A percentile compares a stretch with the other conserved stretches of the same genome.
Conservation (phyloP, 371 early-diverging fungal genomes). For the Lichtheimia ornata region DNA sequence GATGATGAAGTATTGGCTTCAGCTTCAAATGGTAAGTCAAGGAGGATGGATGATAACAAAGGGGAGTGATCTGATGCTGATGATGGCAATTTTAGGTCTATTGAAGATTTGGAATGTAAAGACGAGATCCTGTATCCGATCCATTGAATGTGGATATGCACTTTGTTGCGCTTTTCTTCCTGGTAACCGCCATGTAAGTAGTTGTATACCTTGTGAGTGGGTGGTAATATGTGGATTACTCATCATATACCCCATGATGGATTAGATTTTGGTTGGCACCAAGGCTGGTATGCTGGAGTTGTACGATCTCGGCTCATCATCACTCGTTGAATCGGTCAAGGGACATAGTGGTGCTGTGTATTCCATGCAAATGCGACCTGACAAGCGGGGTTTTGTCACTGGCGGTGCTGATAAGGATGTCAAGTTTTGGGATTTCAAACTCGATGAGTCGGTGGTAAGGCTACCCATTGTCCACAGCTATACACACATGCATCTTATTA, state of each 20-base stretch:
- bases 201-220: slow-evolving; percentile 5
- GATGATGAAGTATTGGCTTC: slow-evolving; percentile 88
- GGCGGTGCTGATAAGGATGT: slow-evolving; percentile 94
- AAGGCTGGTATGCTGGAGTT: slow-evolving; percentile 87
- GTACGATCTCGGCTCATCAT: slow-evolving; percentile 82
- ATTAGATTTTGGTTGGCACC: slow-evolving; percentile 85
- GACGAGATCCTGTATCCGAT: slow-evolving; percentile 80
- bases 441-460: slow-evolving; percentile 29
- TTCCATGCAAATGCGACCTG: slow-evolving; percentile 86
- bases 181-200: slow-evolving; percentile 79
- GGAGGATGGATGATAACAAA: slow-evolving; percentile 44
- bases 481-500: neutral
- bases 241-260: neutral
- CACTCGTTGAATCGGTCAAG: slow-evolving; percentile 78
- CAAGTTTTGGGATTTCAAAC: slow-evolving; percentile 95
- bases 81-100: slow-evolving; percentile 49
- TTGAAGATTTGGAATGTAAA: slow-evolving; percentile 90
- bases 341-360: slow-evolving; percentile 91
- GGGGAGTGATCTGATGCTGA: slow-evolving; percentile 78
- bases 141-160: slow-evolving; percentile 86
- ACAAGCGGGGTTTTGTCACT: slow-evolving; percentile 85
- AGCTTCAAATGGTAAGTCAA: slow-evolving; percentile 67
- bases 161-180: slow-evolving; percentile 89
- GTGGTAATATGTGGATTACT: neutral
- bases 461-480: neutral